A percentile compares a stretch with the other conserved stretches of the same genome.
phyloP scores from a whole-genome alignment of 352 stramenopile species.

The Pythium rhizo-oryzae region DNA sequence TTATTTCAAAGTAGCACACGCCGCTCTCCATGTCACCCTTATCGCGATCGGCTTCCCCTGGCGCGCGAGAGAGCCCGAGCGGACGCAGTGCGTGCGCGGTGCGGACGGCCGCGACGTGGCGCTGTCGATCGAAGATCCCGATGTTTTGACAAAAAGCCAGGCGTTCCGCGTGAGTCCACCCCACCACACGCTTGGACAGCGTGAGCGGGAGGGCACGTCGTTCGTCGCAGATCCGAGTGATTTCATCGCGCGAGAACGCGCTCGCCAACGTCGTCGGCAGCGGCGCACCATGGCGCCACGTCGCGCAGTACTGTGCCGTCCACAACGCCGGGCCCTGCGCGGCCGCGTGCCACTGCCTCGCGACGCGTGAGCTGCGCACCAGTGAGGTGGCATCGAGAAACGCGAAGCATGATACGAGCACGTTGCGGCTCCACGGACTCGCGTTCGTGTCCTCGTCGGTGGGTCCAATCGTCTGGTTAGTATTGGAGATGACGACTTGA shows the following conservation, averaged over 20 bases:
- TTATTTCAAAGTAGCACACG: conserved; percentile 41
- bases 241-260: conserved; percentile 4
- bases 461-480: too few relatives aligned
- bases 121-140: conserved; percentile 18
- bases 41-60: neutral
- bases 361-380: conserved; percentile 24
- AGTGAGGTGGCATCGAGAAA: conserved; percentile 36
- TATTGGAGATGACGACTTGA: too few relatives aligned
- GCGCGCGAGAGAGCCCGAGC: conserved; percentile 2
- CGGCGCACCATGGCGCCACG: conserved; percentile 16
- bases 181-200: conserved; percentile 32
- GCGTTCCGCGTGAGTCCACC: conserved; percentile 22
- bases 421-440: conserved; percentile 15
- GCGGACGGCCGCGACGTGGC: conserved; percentile 35
- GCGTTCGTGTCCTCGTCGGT: neutral
- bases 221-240: conserved; percentile 23
- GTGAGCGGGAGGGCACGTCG: conserved; percentile 18
- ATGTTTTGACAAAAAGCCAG: conserved; percentile 34
- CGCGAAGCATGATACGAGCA: conserved; percentile 24
- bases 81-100: conserved; percentile 16
- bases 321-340: conserved; percentile 25
- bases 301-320: conserved; percentile 28
- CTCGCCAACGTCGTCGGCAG: conserved; percentile 6
- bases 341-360: conserved; percentile 22
- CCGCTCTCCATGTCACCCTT: neutral